A percentile compares a stretch with the other conserved stretches of the same genome.
These are phyloP conservation scores for Yamadazyma epiphylla DNA, from an alignment of 1,139 yeast genomes.

Conservation along the genomic window DNA sequence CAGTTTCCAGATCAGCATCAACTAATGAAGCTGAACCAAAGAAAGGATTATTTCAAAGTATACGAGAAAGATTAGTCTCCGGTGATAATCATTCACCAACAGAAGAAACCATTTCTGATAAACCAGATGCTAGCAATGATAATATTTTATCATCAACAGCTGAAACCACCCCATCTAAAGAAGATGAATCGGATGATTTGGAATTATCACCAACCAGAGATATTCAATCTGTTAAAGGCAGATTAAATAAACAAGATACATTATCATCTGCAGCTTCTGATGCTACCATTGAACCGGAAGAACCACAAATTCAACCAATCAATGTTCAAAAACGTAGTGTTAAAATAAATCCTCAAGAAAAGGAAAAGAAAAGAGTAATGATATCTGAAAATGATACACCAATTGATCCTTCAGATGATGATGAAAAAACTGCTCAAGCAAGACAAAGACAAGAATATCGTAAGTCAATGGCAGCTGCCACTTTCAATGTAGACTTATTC, in stretches of 20 bases:
- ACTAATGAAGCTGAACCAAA: slow-evolving; percentile 11
- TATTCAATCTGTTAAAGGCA: slow-evolving; percentile 17
- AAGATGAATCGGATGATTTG: slow-evolving; percentile 14
- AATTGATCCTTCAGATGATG: slow-evolving; percentile 16
- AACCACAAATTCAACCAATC: slow-evolving; percentile 1
- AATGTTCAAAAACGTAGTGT: slow-evolving; percentile 1
- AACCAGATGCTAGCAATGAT: slow-evolving; percentile 17
- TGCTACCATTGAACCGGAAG: slow-evolving; percentile 14
- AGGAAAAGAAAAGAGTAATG: neutral
- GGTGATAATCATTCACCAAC: slow-evolving; percentile 4
- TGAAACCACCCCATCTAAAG: slow-evolving; percentile 30
- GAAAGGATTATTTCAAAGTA: slow-evolving; percentile 34
- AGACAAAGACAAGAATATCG: slow-evolving; percentile 47
- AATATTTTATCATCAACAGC: slow-evolving; percentile 23
- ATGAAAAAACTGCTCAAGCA: slow-evolving; percentile 28
- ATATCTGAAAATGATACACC: slow-evolving; percentile 12
- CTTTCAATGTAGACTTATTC: slow-evolving; percentile 68
- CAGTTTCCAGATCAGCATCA: slow-evolving; percentile 4
- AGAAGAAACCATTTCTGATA: slow-evolving; percentile 2
- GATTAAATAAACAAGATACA: slow-evolving; percentile 13
- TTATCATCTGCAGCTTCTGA: slow-evolving; percentile 20
- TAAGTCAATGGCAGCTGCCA: slow-evolving; percentile 51
- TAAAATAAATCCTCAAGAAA: neutral
- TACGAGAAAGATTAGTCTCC: slow-evolving; percentile 25
- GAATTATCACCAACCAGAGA: slow-evolving; percentile 11